A percentile compares a stretch with the other conserved stretches of the same genome.
Evolutionary conservation across 1,284 basidiomycete species (phyloP).

Genomic region (Lignosus rhinocerotis): DNA sequence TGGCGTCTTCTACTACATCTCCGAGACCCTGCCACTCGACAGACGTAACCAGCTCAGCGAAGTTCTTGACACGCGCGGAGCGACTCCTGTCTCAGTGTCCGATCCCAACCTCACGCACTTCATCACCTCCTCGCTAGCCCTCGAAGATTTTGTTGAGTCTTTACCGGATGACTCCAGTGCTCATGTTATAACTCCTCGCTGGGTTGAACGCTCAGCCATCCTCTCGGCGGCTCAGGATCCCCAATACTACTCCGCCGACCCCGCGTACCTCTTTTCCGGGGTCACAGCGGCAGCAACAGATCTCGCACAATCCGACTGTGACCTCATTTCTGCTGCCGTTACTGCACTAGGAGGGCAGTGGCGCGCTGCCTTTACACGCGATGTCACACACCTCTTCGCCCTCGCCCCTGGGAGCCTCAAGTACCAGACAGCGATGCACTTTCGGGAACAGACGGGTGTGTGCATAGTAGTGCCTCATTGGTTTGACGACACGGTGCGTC

Average conservation of each 20-base stretch:
- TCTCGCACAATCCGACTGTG: constrained; percentile 64
- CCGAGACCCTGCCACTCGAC: constrained; percentile 21
- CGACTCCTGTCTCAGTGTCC: constrained; percentile 16
- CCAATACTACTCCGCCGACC: constrained; percentile 76
- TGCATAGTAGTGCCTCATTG: constrained; percentile 76
- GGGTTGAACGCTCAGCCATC: constrained; percentile 68
- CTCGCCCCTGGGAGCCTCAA: constrained; percentile 51
- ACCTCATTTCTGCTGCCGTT: constrained; percentile 74
- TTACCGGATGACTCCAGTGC: constrained; percentile 23
- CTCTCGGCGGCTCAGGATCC: constrained; percentile 54
- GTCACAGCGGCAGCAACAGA: constrained; percentile 70
- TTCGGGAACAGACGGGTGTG: constrained; percentile 52
- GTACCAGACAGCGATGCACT: constrained; percentile 64
- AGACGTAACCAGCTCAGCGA: constrained; percentile 23
- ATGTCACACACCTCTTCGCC: constrained; percentile 85
- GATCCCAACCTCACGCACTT: constrained; percentile 31
- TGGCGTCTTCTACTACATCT: constrained; percentile 28
- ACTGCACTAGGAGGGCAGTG: constrained; percentile 82
- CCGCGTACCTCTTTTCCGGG: constrained; percentile 79
- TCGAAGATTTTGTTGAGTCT: constrained; percentile 27
- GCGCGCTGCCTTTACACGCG: constrained; percentile 71
- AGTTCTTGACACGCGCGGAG: constrained; percentile 27
- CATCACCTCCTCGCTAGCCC: constrained; percentile 25
- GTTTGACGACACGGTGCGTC: constrained; percentile 78
- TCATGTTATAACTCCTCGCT: constrained; percentile 38